phyloP scores from a whole-genome alignment of 176 grass and related monocot genomes.

The Oryza officinalis region DNA sequence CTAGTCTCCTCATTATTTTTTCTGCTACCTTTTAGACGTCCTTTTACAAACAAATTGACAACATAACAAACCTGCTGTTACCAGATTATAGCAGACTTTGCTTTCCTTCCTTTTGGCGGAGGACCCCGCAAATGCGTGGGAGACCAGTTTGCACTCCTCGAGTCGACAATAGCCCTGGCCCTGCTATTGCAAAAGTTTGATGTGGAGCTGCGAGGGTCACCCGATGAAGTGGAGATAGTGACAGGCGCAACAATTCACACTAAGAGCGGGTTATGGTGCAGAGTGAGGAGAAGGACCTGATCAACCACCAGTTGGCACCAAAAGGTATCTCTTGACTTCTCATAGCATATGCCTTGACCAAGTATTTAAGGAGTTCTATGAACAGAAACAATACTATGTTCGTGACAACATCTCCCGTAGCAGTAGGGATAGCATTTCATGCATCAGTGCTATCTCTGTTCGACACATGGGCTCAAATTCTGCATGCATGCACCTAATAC shows the following conservation, averaged over 20 bases:
- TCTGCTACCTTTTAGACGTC: background rate
- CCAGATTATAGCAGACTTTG: constrained; percentile 89
- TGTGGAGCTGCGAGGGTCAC: constrained; percentile 71
- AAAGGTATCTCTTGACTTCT: constrained; percentile 43
- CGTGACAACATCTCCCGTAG: constrained; percentile 22
- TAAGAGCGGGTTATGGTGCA: constrained; percentile 83
- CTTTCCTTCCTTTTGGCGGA: constrained; percentile 90
- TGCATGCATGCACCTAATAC: constrained; percentile 18
- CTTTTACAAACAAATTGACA: background rate
- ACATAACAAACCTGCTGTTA: constrained; percentile 24
- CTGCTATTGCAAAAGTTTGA: constrained; percentile 76
- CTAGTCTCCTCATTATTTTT: background rate
- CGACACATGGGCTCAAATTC: constrained; percentile 5
- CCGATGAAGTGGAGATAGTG: constrained; percentile 79
- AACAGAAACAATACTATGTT: constrained; percentile 20
- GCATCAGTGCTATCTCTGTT: constrained; percentile 9
- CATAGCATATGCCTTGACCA: background rate
- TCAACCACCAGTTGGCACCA: constrained; percentile 27
- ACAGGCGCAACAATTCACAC: constrained; percentile 90
- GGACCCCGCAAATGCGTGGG: constrained; percentile 89
- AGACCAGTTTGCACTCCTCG: constrained; percentile 84
- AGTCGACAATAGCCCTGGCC: constrained; percentile 73
- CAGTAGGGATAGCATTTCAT: constrained; percentile 17
- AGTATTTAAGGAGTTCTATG: constrained; percentile 12
- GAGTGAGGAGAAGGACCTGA: constrained; percentile 62